Base-by-base conservation (phyloP, 805 yeast species). In the Ascoidea tarda region DNA sequence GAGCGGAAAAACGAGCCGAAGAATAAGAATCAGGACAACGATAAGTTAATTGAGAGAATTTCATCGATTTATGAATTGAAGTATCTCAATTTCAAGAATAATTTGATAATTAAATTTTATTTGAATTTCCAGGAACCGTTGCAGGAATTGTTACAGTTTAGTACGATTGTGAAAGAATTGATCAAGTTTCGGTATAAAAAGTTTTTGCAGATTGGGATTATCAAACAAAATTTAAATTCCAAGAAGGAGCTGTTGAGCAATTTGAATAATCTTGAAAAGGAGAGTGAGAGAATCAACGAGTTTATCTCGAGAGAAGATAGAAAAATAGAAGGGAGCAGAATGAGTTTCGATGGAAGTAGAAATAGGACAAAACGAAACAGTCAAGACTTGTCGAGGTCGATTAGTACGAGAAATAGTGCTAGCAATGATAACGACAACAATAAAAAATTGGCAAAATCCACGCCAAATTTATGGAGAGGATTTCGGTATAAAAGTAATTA, bases 101-200 rank as follows among this genome's bases (percentile, higher is more conserved):
- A 38, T 38, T 46, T 56, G 33, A 50, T 33, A 44, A 52, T 52
- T 42, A 46, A 31, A 32, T 44, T 56, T n/a, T 54, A 52, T 33
- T 44, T 56, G 6, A 49, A 51, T 21, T 52, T 46, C 31, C 47
- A 52, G 16, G 58, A 56, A 33, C 58, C 58, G 31, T 54, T 56
- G 16, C 47, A 52, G 44, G 58, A 56, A 49, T 48, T 56, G 6
- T 49, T 47, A 28, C 57, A 56, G 48, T 52, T 56, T 47, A 54
- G 54, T 46, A 54, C 50, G 28, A 56, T 56, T 42, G 47, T 52
- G 8, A 54, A 51, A 46, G 54, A 56, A 46, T 49, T 56, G 32
- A 51, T 56, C 2, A 56, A 54, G 32, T 56, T 56, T 52, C 54
- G 52, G 33, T 48, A 51, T 44, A 56, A 54, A 42, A 56, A 56